These are phyloP conservation scores for Coniochaeta ligniaria DNA, from an alignment of 2,329 filamentous ascomycete species.

Conservation along the genomic window DNA sequence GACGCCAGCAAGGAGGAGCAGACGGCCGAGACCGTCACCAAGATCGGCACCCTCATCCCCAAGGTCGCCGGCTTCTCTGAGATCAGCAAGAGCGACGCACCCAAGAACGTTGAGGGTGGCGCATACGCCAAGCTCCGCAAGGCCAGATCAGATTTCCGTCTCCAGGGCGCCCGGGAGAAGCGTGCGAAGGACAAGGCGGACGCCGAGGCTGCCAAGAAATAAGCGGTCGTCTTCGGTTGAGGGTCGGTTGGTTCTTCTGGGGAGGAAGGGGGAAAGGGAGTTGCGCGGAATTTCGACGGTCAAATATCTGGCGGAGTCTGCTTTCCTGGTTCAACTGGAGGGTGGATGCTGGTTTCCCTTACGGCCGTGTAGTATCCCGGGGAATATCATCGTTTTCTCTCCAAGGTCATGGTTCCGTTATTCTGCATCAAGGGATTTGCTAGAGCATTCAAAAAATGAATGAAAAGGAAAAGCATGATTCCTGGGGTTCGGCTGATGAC, in stretches of 20 bases:
- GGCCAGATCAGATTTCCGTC: constrained; percentile 75
- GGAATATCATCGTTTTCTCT: constrained; percentile 7
- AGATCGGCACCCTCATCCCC: constrained; percentile 52
- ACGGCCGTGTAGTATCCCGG: constrained; percentile 16
- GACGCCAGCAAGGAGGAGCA: constrained; percentile 60
- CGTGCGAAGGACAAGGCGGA: constrained; percentile 81
- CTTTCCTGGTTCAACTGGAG: constrained; percentile 19
- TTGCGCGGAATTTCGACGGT: constrained; percentile 5
- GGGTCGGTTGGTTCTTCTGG: background rate
- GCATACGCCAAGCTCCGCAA: constrained; percentile 83
- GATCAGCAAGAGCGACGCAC: constrained; percentile 77
- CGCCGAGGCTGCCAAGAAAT: constrained; percentile 82
- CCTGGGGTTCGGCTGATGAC: background rate
- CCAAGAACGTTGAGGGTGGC: constrained; percentile 68
- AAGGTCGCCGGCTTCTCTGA: constrained; percentile 54
- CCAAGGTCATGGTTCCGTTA: constrained; percentile 16
- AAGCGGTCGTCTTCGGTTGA: constrained; percentile 30
- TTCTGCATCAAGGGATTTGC: constrained; percentile 21
- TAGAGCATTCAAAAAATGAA: constrained; percentile 17
- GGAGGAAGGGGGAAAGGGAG: constrained; percentile 3
- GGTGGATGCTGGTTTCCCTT: constrained; percentile 13
- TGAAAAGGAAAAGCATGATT: constrained; percentile 14
- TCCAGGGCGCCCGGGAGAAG: constrained; percentile 85
- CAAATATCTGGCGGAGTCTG: constrained; percentile 6
- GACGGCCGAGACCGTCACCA: constrained; percentile 65